Base-by-base conservation (phyloP, 305 asterid species). In the Euphrasia arctica region DNA sequence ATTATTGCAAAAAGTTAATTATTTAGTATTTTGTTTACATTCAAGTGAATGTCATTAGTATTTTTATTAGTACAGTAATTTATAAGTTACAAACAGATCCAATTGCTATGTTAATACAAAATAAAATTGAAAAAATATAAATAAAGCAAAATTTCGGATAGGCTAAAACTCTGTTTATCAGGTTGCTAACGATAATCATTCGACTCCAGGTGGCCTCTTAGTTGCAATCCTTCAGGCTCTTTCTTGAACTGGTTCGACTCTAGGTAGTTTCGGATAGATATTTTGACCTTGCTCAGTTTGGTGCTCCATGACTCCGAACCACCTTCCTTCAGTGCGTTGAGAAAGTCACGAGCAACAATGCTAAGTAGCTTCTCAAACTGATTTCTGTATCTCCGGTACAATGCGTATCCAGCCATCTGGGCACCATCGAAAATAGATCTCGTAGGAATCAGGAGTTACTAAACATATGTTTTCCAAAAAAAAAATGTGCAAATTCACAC, bases 401-500 rank as follows among this genome's bases (percentile, higher is more conserved):
- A 73, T 3, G 83, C 82, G 29, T 67, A 85, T 60, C 95, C 98
- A 64, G 95, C 90, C 87, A 87, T 84, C 96, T 89, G 79, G 56
- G 31, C 29, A 69, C 60, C 69, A 60, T 32, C 41, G 22, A 34
- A 73, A 67, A 45, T 39, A 45, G 12, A 62, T 13, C 48, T 54
- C 45, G 47, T 39, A 2, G 2, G n/a, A 18, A 28, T 58, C 22
- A 18, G 22, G 22, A 18, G 55, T 32, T 47, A 14, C 52, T 14
- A 25, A 18, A 43, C 47, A 41, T 14, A 72, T 47, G 42, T 28
- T 5, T 54, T 47, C 32, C 11, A 27, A 54, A 11, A 12, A 48
- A 14, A 48, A 48, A 4, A 1, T 43, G 52, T 47, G 52, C 18
- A 3, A 12, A 47, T 5, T 50, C 27, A n/a, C 15, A 50, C 6